A percentile compares a stretch with the other conserved stretches of the same genome.
phyloP scores from a whole-genome alignment of 441 rosid species.

The Omphalea diandra region DNA sequence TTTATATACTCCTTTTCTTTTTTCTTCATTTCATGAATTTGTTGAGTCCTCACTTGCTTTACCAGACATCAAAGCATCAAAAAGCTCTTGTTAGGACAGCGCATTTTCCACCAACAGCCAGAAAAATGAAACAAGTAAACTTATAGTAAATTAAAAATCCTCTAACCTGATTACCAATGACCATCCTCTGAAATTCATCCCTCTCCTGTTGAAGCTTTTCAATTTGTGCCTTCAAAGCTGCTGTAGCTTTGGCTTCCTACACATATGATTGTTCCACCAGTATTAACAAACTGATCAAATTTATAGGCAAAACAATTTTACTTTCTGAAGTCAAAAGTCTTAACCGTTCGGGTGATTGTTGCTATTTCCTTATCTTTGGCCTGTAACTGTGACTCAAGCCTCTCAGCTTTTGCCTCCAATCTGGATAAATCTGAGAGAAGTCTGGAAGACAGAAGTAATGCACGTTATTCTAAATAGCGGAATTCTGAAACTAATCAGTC shows the following conservation, averaged over 20 bases:
- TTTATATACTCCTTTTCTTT: conserved; percentile 96
- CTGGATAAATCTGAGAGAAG: conserved; percentile 86
- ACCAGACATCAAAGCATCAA: conserved; percentile 31
- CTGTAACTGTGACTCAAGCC: conserved; percentile 79
- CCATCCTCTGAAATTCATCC: conserved; percentile 99
- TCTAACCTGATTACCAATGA: conserved; percentile 95
- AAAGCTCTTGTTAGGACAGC: conserved; percentile 17
- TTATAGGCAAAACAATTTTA: conserved; percentile 9
- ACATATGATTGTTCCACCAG: conserved; percentile 12
- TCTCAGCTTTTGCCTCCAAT: conserved; percentile 93
- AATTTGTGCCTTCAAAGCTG: conserved; percentile 82
- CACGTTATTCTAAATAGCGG: neutral
- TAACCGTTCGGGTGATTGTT: conserved; percentile 84
- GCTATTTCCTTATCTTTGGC: conserved; percentile 96
- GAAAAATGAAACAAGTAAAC: neutral
- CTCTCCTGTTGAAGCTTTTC: conserved; percentile 95
- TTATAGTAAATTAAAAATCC: neutral
- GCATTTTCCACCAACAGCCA: conserved; percentile 5
- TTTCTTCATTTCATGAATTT: conserved; percentile 98
- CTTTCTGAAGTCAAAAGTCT: conserved; percentile 19
- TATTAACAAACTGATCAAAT: conserved; percentile 19
- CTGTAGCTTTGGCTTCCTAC: conserved; percentile 91
- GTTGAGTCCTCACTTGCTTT: conserved; percentile 98
- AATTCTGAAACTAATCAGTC: neutral
- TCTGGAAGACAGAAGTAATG: conserved; percentile 33